Percentiles rank a stretch among this genome's conserved stretches.
Evolutionary conservation across 2,329 filamentous ascomycete genomes (phyloP).

Genomic region (Neofusicoccum umdonicola): DNA sequence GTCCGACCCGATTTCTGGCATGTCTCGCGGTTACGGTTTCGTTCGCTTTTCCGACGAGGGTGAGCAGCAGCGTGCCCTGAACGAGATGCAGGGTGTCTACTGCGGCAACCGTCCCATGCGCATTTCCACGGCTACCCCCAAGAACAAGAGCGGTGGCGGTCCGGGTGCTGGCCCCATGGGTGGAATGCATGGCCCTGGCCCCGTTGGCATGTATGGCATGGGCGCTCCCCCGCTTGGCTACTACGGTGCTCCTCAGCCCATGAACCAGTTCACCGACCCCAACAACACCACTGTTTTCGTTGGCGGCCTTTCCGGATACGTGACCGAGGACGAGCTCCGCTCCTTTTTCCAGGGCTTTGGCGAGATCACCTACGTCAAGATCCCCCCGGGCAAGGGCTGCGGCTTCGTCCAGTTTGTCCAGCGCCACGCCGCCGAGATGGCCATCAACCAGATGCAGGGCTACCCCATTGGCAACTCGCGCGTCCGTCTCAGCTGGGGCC

Average conservation of each 20-base stretch:
- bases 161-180: conserved; percentile 54
- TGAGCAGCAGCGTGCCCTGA: conserved; percentile 92
- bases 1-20: conserved; percentile 96
- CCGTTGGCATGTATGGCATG: conserved; percentile 67
- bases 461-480: conserved; percentile 99
- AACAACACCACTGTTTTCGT: conserved; percentile 99
- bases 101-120: conserved; percentile 98
- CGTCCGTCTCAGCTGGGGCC: conserved; percentile 94
- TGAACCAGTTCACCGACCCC: conserved; percentile 99
- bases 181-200: conserved; percentile 46
- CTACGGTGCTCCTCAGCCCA: conserved; percentile 70
- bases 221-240: conserved; percentile 65
- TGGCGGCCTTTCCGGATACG: conserved; percentile 92
- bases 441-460: conserved; percentile 99
- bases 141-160: conserved; percentile 69
- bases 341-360: conserved; percentile 99
- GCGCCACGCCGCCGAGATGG: conserved; percentile 98
- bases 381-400: conserved; percentile 97
- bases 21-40: conserved; percentile 97
- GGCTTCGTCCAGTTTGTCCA: conserved; percentile 99
- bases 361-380: conserved; percentile 99
- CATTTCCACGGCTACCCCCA: conserved; percentile 95
- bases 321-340: conserved; percentile 98
- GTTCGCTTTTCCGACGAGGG: conserved; percentile 94
- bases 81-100: conserved; percentile 99